Evolutionary conservation across 2,329 filamentous ascomycete species (phyloP).

Genomic region (Apiospora saccharicola): DNA sequence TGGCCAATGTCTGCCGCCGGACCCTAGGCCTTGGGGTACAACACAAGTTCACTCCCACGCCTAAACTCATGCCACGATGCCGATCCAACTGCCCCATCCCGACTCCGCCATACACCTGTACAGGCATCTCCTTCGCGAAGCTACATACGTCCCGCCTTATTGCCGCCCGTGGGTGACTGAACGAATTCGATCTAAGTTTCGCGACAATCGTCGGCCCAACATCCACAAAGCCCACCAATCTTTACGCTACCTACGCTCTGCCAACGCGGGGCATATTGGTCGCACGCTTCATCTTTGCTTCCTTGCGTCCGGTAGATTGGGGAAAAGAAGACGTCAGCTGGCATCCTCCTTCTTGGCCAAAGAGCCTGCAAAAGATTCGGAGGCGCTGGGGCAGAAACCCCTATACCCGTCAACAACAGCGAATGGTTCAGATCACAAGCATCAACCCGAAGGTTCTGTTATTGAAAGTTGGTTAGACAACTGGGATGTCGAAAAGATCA

Average conservation of each 20-base stretch:
- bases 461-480: slow-evolving; percentile 53
- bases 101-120: slow-evolving; percentile 55
- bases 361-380: slow-evolving; percentile 49
- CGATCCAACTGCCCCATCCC: slow-evolving; percentile 45
- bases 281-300: slow-evolving; percentile 58
- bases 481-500: slow-evolving; percentile 58
- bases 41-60: not conserved
- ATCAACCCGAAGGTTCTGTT: not conserved
- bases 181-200: slow-evolving; percentile 56
- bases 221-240: slow-evolving; percentile 50
- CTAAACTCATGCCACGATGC: slow-evolving; percentile 36
- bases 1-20: not conserved
- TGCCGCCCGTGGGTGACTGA: slow-evolving; percentile 53
- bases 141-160: slow-evolving; percentile 63
- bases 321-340: slow-evolving; percentile 58
- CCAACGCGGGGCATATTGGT: slow-evolving; percentile 56
- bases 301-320: slow-evolving; percentile 60
- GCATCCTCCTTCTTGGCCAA: slow-evolving; percentile 47
- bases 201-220: slow-evolving; percentile 44
- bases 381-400: slow-evolving; percentile 45
- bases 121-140: slow-evolving; percentile 66
- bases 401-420: not conserved
- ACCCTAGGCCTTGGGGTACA: not conserved
- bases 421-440: not conserved
- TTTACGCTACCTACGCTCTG: slow-evolving; percentile 59